These are phyloP conservation scores for Termitomyces sp. DNA, from an alignment of 768 basidiomycete genomes.

Conservation along the genomic window DNA sequence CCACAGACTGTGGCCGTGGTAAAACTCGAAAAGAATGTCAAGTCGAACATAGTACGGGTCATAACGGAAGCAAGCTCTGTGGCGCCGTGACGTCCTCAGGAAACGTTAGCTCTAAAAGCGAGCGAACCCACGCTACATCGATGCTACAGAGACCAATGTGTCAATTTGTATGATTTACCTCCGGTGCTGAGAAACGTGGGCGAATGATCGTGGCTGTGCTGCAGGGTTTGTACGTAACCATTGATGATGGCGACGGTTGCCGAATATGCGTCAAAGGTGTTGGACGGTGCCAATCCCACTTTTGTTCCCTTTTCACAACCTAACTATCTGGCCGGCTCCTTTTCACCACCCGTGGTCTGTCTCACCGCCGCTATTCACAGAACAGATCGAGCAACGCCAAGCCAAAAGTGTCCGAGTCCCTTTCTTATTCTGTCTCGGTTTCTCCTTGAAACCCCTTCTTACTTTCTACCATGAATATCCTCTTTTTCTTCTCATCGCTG, in stretches of 20 bases:
- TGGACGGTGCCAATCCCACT: background rate
- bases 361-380: constrained; percentile 2
- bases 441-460: constrained; percentile 11
- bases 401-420: constrained; percentile 4
- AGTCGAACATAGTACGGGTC: background rate
- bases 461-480: constrained; percentile 28
- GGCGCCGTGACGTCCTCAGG: background rate
- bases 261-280: background rate
- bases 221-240: background rate
- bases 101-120: background rate
- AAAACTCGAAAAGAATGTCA: background rate
- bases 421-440: constrained; percentile 8
- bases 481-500: constrained; percentile 32
- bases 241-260: background rate
- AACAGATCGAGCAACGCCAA: constrained; percentile 18
- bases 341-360: constrained; percentile 7
- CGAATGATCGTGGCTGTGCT: constrained; percentile 1
- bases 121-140: background rate
- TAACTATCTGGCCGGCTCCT: background rate
- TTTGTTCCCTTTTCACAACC: background rate
- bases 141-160: background rate
- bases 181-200: background rate
- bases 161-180: background rate
- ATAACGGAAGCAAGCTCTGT: background rate
- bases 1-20: too few relatives aligned